Base-by-base conservation (phyloP, 2,329 filamentous ascomycete genomes). In the Paracoccidioides lutzii region DNA sequence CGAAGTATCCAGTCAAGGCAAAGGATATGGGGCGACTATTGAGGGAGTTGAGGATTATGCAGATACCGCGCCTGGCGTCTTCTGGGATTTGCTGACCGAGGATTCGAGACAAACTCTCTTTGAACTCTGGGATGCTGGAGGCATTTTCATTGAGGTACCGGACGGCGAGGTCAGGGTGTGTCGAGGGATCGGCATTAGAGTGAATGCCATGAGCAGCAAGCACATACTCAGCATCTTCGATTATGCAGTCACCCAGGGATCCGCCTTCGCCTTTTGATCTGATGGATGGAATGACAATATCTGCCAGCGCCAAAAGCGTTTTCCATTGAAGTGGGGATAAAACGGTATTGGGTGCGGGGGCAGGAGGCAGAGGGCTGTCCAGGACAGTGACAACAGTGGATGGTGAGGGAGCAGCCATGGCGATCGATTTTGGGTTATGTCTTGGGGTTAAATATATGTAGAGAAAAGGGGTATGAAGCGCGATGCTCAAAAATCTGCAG, bases 281-380 rank as follows among this genome's bases (percentile, higher is more conserved):
- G 57, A 83, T 71, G 2, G 77, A 73, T 0, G 81, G 80, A 22
- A 84, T 70, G 51, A 83, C 69, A 1, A 80, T 74, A 59, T 83
- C 81, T 7, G 77, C 73, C 35, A 84, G 74, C 30, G 81, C 76
- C 49, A 80, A 70, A 3, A 84, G 68, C 0, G 78, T 81, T 35
- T 69, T 73, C 81, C 81, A 84, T 73, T 84, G 81, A 2, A 71
- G 65, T 10, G 75, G 66, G 2, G 75, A 78, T 60, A 83, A 74
- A 51, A 78, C 71, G 51, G 77, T 72, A 10, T 72, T 67, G 3
- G 66, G 59, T 14, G 77, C 71, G 1, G 68, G 64, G 2, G 73
- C 67, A 1, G 77, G 75, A 32, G 77, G 74, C 8, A 80, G 65
- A 53, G 77, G 74, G 42, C 68, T 67, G n/a, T 71, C 69, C 58